These are phyloP conservation scores for Backusella mclennaniae DNA, from an alignment of 192 early-diverging fungal genomes.

Conservation along the genomic window DNA sequence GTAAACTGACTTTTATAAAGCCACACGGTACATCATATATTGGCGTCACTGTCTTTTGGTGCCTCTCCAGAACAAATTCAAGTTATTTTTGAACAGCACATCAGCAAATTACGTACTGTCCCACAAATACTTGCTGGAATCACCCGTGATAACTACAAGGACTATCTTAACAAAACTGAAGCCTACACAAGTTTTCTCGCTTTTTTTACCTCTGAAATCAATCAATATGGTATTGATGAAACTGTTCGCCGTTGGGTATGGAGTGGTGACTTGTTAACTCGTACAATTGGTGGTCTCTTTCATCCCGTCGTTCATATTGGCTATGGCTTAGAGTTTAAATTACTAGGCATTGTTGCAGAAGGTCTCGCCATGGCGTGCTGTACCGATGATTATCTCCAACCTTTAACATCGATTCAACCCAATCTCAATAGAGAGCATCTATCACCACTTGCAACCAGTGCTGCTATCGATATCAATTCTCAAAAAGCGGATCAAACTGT, in stretches of 20 bases:
- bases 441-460: not conserved
- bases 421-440: not conserved
- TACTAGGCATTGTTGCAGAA: slow-evolving; percentile 47
- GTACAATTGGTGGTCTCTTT: slow-evolving; percentile 47
- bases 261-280: slow-evolving; percentile 37
- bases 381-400: slow-evolving; percentile 27
- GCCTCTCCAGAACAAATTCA: slow-evolving; percentile 44
- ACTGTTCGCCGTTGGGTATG: slow-evolving; percentile 48
- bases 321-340: slow-evolving; percentile 58
- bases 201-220: slow-evolving; percentile 51
- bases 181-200: slow-evolving; percentile 45
- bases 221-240: slow-evolving; percentile 30
- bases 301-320: slow-evolving; percentile 64
- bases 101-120: slow-evolving; percentile 27
- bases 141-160: slow-evolving; percentile 37
- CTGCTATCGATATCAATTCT: not conserved
- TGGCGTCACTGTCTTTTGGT: slow-evolving; percentile 53
- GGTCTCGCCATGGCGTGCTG: slow-evolving; percentile 51
- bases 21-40: slow-evolving; percentile 51
- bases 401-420: slow-evolving; percentile 15
- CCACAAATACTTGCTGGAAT: slow-evolving; percentile 27
- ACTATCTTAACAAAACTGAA: slow-evolving; percentile 35
- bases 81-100: slow-evolving; percentile 48
- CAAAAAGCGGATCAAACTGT: not conserved
- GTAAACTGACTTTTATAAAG: slow-evolving; percentile 1